Base-by-base conservation (phyloP, 208 protist species). In the Leishmania lainsoni region DNA sequence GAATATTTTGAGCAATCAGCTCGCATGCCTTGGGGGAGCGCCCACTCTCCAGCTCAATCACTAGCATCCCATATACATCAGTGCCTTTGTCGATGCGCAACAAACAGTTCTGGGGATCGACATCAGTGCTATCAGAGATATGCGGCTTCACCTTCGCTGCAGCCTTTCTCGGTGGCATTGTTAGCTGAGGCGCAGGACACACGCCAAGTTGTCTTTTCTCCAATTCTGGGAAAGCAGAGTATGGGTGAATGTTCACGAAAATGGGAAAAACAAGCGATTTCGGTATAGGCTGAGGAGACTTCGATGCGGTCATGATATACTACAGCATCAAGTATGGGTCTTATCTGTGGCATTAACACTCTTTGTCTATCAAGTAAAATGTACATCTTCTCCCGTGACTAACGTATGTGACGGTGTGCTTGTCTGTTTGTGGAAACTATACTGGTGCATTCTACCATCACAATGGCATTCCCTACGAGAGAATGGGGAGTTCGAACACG, bases 1-100 rank as follows among this genome's bases (percentile, higher is more conserved):
- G 71, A 72, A 83, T 90, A 48, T 87, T 92, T 73, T 90, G 87
- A 35, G 88, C 77, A 77, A 95, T 92, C 16, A 94, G n/a, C 56
- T 96, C 94, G 77, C 91, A 95, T 1, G 89, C 77, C 73, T 94
- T 97, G 5, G 94, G 94, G 39, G 83, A 77, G 12, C 88, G 89
- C 6, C 83, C 76, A 35, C 70, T 83, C 26, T 81, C 79, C 16
- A 87, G 75, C 77, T 87, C 80, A 22, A 87, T 72, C 26, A 83
- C 81, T 29, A 87, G 29, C 78, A 82, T 79, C 1, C 79, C 79
- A 76, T 78, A 86, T 0, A 83, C 81, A n/a, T 81, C 70, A 8
- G 10, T 74, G 63, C 78, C 77, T 9, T 81, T 86, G 75, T 86
- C 82, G 42, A 85, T 81, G 9, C 78, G 83, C 52, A 86, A 49